Evolutionary conservation across 2,329 filamentous ascomycete genomes (phyloP).

Genomic region (Didymella pinodella): DNA sequence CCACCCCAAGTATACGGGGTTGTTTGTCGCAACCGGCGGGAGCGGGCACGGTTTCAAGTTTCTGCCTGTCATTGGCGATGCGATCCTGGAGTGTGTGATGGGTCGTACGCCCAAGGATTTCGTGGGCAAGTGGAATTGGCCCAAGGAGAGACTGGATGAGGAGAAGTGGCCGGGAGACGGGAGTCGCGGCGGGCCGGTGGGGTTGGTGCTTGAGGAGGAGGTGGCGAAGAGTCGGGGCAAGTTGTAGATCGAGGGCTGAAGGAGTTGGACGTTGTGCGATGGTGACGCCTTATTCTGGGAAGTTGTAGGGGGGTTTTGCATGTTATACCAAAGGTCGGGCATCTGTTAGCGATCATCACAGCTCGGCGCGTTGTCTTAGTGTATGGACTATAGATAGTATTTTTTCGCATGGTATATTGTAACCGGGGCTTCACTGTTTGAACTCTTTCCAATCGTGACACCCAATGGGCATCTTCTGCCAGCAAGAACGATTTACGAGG

Average conservation of each 20-base stretch:
- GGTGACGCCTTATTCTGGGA: not conserved
- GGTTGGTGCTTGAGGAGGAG: conserved; percentile 53
- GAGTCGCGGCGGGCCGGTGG: conserved; percentile 49
- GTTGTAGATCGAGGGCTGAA: conserved; percentile 30
- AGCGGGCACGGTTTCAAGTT: conserved; percentile 71
- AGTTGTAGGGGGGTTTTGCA: not conserved
- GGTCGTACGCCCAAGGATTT: conserved; percentile 58
- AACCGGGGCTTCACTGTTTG: not conserved
- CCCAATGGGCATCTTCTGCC: not conserved
- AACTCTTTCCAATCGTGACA: not conserved
- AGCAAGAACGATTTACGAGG: not conserved
- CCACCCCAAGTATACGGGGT: conserved; percentile 58
- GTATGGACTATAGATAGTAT: not conserved
- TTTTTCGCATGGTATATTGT: not conserved
- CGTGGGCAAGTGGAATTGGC: conserved; percentile 68
- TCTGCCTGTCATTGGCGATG: conserved; percentile 64
- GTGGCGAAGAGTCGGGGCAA: conserved; percentile 46
- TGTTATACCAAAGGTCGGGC: conserved; percentile 1
- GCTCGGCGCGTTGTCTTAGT: conserved; percentile 1
- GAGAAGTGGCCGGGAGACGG: conserved; percentile 50
- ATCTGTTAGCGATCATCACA: conserved; percentile 10
- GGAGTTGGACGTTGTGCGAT: not conserved
- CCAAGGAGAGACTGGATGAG: conserved; percentile 51
- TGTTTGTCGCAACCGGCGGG: conserved; percentile 69
- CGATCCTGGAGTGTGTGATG: conserved; percentile 61